Evolutionary conservation across 192 early-diverging fungal species (phyloP).

Genomic region (Coemansia brasiliensis): DNA sequence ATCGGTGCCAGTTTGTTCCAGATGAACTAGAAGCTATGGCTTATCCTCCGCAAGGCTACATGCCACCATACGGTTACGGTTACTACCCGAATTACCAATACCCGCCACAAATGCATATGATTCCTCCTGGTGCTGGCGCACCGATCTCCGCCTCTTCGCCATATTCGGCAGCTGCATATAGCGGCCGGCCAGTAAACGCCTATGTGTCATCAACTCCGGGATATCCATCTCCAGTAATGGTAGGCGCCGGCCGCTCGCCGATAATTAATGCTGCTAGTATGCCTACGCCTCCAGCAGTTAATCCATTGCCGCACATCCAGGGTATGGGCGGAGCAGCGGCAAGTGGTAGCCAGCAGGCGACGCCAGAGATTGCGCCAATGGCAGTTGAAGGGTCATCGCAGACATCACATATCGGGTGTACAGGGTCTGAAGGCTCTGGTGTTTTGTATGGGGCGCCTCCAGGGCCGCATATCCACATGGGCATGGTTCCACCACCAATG

Average conservation of each 20-base stretch:
- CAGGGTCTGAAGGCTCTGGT: slow-evolving; percentile 32
- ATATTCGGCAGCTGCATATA: slow-evolving; percentile 21
- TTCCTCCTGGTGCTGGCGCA: slow-evolving; percentile 23
- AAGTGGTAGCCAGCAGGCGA: slow-evolving; percentile 16
- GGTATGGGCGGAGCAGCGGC: slow-evolving; percentile 5
- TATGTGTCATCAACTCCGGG: slow-evolving; percentile 17
- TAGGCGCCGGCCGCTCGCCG: slow-evolving; percentile 31
- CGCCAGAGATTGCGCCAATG: slow-evolving; percentile 38
- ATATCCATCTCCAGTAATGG: slow-evolving; percentile 37
- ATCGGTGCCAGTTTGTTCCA: slow-evolving; percentile 46
- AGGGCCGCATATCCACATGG: slow-evolving; percentile 40
- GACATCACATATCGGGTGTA: slow-evolving; percentile 13
- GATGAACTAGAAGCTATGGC: slow-evolving; percentile 46
- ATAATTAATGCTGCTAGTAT: slow-evolving; percentile 15
- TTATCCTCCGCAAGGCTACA: slow-evolving; percentile 40
- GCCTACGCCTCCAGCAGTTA: slow-evolving; percentile 9
- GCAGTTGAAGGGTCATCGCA: slow-evolving; percentile 16
- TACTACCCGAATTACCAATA: slow-evolving; percentile 51
- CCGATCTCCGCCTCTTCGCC: slow-evolving; percentile 25
- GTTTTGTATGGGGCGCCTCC: slow-evolving; percentile 36
- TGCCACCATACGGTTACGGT: slow-evolving; percentile 45
- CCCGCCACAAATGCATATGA: slow-evolving; percentile 38
- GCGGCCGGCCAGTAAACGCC: slow-evolving; percentile 17
- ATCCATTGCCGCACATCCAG: slow-evolving; percentile 27
- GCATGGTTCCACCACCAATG: slow-evolving; percentile 52